Evolutionary conservation across 2,329 filamentous ascomycete species (phyloP).

Genomic region (Diaporthe vexans): DNA sequence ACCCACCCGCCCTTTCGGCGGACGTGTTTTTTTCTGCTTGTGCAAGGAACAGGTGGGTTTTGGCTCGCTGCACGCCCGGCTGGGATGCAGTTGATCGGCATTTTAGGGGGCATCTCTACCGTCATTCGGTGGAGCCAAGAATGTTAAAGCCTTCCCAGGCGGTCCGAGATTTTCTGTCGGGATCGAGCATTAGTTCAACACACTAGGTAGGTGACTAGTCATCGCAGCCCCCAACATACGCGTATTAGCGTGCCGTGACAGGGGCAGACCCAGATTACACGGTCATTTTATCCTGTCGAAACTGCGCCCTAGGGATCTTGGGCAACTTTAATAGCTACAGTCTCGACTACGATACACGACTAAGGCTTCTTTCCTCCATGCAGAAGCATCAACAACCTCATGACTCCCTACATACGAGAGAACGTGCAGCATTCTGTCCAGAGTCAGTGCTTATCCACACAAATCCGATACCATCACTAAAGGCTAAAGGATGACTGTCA

Average conservation of each 20-base stretch:
- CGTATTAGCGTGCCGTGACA: background rate
- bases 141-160: slow-evolving; percentile 3
- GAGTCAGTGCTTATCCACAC: too few species aligned
- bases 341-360: too few species aligned
- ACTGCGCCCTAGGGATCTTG: background rate
- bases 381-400: background rate
- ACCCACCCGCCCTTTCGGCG: background rate
- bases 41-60: background rate
- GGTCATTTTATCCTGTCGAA: background rate
- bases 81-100: slow-evolving; percentile 17
- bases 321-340: background rate
- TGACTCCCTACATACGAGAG: background rate
- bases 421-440: background rate
- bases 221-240: background rate
- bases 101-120: background rate
- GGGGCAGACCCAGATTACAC: background rate
- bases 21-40: background rate
- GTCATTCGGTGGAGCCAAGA: slow-evolving; percentile 26
- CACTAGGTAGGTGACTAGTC: background rate
- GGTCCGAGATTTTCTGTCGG: slow-evolving; percentile 16
- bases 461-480: too few species aligned
- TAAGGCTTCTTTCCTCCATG: background rate
- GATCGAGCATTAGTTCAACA: slow-evolving; percentile 9
- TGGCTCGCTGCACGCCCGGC: background rate
- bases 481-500: background rate